Evolutionary conservation across 352 stramenopile genomes (phyloP).

Genomic region (Pythium dissimile): DNA sequence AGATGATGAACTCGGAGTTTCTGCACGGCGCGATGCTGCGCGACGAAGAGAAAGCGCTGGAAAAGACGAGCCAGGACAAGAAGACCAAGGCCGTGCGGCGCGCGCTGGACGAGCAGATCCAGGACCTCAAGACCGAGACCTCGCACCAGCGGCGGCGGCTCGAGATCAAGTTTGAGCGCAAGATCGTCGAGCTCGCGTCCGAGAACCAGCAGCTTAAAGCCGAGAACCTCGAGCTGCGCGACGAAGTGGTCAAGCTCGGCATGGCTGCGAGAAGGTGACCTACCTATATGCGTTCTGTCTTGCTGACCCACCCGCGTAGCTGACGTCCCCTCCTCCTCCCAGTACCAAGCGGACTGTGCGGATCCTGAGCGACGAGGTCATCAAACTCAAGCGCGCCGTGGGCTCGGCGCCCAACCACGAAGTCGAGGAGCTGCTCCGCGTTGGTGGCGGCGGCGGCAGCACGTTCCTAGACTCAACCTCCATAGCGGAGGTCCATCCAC

Average conservation of each 20-base stretch:
- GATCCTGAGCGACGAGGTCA: constrained; percentile 39
- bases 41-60: constrained; percentile 32
- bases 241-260: constrained; percentile 25
- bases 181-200: constrained; percentile 35
- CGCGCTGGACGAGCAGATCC: constrained; percentile 28
- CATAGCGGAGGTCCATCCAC: constrained; percentile 9
- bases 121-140: constrained; percentile 19
- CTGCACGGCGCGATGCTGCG: constrained; percentile 28
- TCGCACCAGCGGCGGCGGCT: constrained; percentile 22
- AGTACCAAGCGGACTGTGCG: constrained; percentile 49
- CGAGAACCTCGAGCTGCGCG: constrained; percentile 39
- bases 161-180: constrained; percentile 37
- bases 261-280: constrained; percentile 25
- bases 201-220: constrained; percentile 38
- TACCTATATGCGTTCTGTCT: not conserved
- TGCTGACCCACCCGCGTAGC: no score
- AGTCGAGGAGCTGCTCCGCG: constrained; percentile 16
- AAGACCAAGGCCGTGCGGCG: constrained; percentile 23
- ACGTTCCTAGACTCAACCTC: no score
- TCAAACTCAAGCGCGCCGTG: constrained; percentile 41
- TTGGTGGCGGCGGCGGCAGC: no score
- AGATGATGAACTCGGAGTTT: constrained; percentile 38
- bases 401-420: constrained; percentile 13
- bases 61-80: constrained; percentile 28
- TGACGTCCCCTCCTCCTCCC: constrained; percentile 1